Evolutionary conservation across 2,329 filamentous ascomycete genomes (phyloP), one percentile per base, ranked within the genome.

Genomic region (Fusarium torulosum): DNA sequence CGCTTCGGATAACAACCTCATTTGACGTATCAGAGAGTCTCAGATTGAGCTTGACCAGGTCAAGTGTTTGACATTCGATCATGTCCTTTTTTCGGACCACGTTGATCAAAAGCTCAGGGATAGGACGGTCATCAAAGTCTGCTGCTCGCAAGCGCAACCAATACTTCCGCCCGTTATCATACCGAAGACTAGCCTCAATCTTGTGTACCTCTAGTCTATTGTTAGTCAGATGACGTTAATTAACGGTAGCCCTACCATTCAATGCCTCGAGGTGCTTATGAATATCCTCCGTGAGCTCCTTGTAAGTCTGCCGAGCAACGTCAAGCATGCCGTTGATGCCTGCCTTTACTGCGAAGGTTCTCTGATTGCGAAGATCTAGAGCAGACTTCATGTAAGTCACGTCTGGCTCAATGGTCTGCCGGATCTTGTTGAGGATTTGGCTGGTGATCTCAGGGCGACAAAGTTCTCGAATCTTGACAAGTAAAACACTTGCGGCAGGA

Each of bases 261-360:
- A 97, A 78, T 17, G 88, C 84, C 21, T 87, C 84, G 4, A 95
- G 84, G 75, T 95, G 87, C 51, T 90, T 84, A 69, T 91, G 86
- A 6, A 93, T 87, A 76, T 97, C 93, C 47, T 91, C 87, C 7
- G 90, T 96, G 3, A 91, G 88, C 76, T 98, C 95, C 72, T 96
- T 96, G 79, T 96, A 97, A 0, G 93, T 93, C 72, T 94, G 91
- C 7, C 94, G 87, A 33, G 93, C 92, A 37, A 97, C 91, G 78
- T 97, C 95, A 6, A 98, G 86, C 57, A 97, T 86, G 4, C 92
- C 92, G 71, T 93, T 94, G 41, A 96, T 88, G 1, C 93, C 92
- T 44, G 93, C 88, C 80, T 91, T 96, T 31, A 98, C 90, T 21
- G 95, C 95, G 79, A 96, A 97, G 1, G 91, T 92, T 66, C 95